Percentiles rank a stretch among this genome's conserved stretches.
phyloP scores from a whole-genome alignment of 2,329 filamentous ascomycete species.

The Coniochaeta sp. region DNA sequence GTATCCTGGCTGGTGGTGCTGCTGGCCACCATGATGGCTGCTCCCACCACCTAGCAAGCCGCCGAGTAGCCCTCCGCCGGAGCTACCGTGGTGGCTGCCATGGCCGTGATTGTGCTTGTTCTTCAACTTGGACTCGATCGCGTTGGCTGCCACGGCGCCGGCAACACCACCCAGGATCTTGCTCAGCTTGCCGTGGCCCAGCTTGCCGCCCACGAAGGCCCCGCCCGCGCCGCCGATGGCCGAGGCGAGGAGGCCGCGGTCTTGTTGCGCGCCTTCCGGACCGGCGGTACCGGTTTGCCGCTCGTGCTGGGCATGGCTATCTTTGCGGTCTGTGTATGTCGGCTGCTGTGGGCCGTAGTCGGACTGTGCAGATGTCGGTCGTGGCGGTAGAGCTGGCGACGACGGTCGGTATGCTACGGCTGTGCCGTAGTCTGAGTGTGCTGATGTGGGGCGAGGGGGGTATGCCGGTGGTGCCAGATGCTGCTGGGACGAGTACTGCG shows the following conservation, averaged over 20 bases:
- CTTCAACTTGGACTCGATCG: conserved; percentile 36
- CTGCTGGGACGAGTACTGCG: background rate
- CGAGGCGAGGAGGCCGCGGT: conserved; percentile 43
- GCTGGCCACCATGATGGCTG: background rate
- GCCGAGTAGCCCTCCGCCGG: background rate
- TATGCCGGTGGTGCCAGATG: conserved; percentile 2
- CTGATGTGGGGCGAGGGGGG: conserved; percentile 6
- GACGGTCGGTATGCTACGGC: conserved; percentile 1
- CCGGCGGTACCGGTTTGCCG: conserved; percentile 5
- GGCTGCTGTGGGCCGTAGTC: background rate
- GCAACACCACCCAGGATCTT: conserved; percentile 43
- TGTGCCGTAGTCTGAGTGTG: conserved; percentile 5
- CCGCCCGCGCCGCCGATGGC: conserved; percentile 45
- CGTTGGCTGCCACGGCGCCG: conserved; percentile 48
- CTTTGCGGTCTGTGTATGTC: background rate
- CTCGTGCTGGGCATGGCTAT: conserved; percentile 1
- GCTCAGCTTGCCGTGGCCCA: conserved; percentile 43
- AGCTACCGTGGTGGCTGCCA: background rate
- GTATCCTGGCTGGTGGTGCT: background rate
- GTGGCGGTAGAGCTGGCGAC: conserved; percentile 1
- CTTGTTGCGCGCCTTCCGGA: conserved; percentile 33
- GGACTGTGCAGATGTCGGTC: background rate
- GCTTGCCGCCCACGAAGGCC: conserved; percentile 44
- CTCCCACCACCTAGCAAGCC: conserved; percentile 5
- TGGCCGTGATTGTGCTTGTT: conserved; percentile 13